Evolutionary conservation across 2,329 filamentous ascomycete genomes (phyloP).

Genomic region (Phaeosphaeriaceae sp.): DNA sequence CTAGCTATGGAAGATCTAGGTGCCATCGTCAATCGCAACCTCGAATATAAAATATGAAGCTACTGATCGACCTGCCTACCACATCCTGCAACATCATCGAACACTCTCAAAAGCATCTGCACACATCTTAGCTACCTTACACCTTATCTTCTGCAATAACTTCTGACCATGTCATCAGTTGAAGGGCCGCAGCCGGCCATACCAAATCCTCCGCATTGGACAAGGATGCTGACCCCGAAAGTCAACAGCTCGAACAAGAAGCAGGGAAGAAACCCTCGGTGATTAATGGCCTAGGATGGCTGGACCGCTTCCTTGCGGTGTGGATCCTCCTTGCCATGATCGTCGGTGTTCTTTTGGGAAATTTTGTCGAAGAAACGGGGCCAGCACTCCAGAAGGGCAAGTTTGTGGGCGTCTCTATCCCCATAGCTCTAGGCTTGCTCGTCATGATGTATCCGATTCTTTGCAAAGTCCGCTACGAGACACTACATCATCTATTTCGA

Average conservation of each 20-base stretch:
- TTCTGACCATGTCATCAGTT: no score
- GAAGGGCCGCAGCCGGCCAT: no score
- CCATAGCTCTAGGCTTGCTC: slow-evolving; percentile 76
- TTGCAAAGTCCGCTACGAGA: slow-evolving; percentile 79
- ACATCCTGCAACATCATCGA: no score
- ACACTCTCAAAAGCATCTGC: no score
- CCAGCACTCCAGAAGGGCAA: slow-evolving; percentile 69
- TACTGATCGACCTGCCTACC: no score
- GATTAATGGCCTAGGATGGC: slow-evolving; percentile 45
- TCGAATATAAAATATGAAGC: no score
- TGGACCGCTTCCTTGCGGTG: slow-evolving; percentile 14
- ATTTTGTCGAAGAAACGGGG: slow-evolving; percentile 69
- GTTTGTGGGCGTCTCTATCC: slow-evolving; percentile 71
- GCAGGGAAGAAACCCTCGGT: slow-evolving; percentile 6
- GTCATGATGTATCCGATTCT: slow-evolving; percentile 92
- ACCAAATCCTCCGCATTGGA: no score
- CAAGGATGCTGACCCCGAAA: no score
- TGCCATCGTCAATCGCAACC: no score
- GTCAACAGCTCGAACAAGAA: slow-evolving; percentile 5
- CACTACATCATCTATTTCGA: slow-evolving; percentile 67
- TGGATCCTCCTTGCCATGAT: slow-evolving; percentile 79
- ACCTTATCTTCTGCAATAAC: no score
- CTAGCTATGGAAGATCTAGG: no score
- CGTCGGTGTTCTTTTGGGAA: slow-evolving; percentile 58
- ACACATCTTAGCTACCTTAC: no score